Evolutionary conservation across 176 grass and related monocot genomes (phyloP).

Genomic region (Saccharum officinarum): DNA sequence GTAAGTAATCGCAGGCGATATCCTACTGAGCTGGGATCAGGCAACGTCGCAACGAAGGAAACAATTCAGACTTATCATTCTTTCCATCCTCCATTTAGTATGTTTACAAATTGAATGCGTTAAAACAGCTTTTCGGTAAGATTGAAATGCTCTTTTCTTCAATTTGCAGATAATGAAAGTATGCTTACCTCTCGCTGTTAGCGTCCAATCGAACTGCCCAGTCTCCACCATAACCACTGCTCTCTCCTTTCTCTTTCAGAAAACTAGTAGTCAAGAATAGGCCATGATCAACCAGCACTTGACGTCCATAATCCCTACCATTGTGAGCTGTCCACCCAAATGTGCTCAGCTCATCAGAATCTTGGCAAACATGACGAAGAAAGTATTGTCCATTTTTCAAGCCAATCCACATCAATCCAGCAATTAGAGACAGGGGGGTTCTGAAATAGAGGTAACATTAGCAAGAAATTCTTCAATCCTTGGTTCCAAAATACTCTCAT

Average conservation of each 20-base stretch:
- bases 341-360: constrained; percentile 86
- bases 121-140: constrained; percentile 4
- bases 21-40: neutral
- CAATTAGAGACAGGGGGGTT: constrained; percentile 71
- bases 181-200: constrained; percentile 52
- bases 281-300: constrained; percentile 76
- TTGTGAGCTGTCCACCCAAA: constrained; percentile 93
- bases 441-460: constrained; percentile 58
- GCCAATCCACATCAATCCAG: constrained; percentile 95
- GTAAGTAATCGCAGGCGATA: constrained; percentile 6
- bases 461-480: constrained; percentile 21
- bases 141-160: neutral
- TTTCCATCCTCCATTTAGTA: neutral
- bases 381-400: constrained; percentile 82
- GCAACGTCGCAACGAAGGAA: neutral
- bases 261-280: constrained; percentile 77
- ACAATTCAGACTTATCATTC: constrained; percentile 16
- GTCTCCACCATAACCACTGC: constrained; percentile 86
- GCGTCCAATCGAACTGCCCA: constrained; percentile 80
- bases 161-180: constrained; percentile 20
- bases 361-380: constrained; percentile 93
- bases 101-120: neutral
- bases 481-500: neutral
- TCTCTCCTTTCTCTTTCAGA: constrained; percentile 83
- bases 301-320: constrained; percentile 84